Percentiles rank a stretch among this genome's conserved stretches.
These are phyloP conservation scores for Neurospora pannonica DNA, from an alignment of 495 filamentous ascomycete genomes.

Conservation along the genomic window DNA sequence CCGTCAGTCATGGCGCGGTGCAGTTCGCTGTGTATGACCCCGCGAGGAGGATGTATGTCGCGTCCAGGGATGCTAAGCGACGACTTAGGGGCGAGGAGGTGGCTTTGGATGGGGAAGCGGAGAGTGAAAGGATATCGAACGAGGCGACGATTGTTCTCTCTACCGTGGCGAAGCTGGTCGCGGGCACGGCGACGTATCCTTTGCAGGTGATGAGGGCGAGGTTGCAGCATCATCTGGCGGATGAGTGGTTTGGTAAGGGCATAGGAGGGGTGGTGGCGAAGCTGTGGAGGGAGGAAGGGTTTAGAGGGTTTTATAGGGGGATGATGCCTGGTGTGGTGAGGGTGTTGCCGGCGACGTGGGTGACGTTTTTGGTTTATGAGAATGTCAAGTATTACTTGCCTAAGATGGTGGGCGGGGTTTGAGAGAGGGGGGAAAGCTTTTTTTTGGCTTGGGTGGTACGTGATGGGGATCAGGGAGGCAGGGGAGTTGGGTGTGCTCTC, in stretches of 20 bases:
- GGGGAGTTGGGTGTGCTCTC: not conserved
- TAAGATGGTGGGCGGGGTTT: constrained; percentile 14
- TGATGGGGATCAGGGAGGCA: not conserved
- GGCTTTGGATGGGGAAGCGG: not conserved
- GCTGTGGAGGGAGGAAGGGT: constrained; percentile 70
- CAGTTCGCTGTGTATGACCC: constrained; percentile 96
- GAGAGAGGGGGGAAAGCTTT: no score
- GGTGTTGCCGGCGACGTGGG: constrained; percentile 89
- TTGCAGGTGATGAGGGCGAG: constrained; percentile 85
- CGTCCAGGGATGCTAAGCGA: constrained; percentile 21
- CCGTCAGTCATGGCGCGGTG: constrained; percentile 89
- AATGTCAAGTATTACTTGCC: constrained; percentile 69
- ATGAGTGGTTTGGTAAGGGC: constrained; percentile 55
- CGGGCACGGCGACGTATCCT: constrained; percentile 81
- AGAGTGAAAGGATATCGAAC: constrained; percentile 48
- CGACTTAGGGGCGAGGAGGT: not conserved
- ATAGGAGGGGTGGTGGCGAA: constrained; percentile 59
- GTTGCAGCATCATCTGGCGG: constrained; percentile 79
- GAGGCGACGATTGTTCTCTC: constrained; percentile 69
- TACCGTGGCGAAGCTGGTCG: constrained; percentile 76
- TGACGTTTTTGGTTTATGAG: constrained; percentile 97
- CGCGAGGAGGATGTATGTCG: constrained; percentile 51
- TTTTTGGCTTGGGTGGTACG: not conserved
- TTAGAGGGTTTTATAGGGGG: constrained; percentile 85
- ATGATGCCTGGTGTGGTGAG: constrained; percentile 78